These are phyloP conservation scores for Lasiosphaeria hispida DNA, from an alignment of 495 filamentous ascomycete species.

Conservation along the genomic window DNA sequence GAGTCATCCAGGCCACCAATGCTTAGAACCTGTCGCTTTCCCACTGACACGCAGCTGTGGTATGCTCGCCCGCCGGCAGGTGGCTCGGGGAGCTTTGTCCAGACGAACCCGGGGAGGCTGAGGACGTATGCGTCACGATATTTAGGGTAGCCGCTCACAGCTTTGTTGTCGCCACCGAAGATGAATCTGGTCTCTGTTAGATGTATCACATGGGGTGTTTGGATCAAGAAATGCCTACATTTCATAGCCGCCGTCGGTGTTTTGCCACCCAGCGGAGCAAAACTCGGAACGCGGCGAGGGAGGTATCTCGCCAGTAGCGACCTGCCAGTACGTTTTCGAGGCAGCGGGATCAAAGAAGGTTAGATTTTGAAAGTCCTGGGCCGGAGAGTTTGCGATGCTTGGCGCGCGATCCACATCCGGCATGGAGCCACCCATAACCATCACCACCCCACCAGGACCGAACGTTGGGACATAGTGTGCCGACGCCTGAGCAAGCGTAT, in stretches of 20 bases:
- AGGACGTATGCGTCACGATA: conserved; percentile 37
- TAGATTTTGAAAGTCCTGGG: conserved; percentile 24
- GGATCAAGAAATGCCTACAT: conserved; percentile 17
- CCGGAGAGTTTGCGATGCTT: neutral
- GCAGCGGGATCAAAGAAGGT: conserved; percentile 39
- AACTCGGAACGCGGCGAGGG: conserved; percentile 19
- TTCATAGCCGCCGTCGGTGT: conserved; percentile 36
- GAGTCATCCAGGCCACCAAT: conserved; percentile 6
- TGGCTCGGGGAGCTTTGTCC: conserved; percentile 29
- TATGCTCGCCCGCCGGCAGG: conserved; percentile 26
- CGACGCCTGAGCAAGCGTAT: conserved; percentile 13
- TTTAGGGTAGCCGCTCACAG: conserved; percentile 11
- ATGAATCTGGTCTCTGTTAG: conserved; percentile 30
- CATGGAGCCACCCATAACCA: conserved; percentile 36
- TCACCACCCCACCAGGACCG: conserved; percentile 29
- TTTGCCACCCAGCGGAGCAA: conserved; percentile 32
- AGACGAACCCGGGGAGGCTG: conserved; percentile 47
- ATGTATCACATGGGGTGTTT: neutral
- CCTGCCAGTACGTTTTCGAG: conserved; percentile 33
- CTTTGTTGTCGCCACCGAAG: conserved; percentile 29
- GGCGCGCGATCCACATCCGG: conserved; percentile 15
- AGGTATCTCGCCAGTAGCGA: conserved; percentile 25
- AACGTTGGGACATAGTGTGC: conserved; percentile 32
- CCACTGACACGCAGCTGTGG: conserved; percentile 33
- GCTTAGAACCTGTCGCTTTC: conserved; percentile 40